A percentile compares a stretch with the other conserved stretches of the same genome.
Conservation (phyloP, 176 grass and related monocot genomes). For the Thalia dealbata region DNA sequence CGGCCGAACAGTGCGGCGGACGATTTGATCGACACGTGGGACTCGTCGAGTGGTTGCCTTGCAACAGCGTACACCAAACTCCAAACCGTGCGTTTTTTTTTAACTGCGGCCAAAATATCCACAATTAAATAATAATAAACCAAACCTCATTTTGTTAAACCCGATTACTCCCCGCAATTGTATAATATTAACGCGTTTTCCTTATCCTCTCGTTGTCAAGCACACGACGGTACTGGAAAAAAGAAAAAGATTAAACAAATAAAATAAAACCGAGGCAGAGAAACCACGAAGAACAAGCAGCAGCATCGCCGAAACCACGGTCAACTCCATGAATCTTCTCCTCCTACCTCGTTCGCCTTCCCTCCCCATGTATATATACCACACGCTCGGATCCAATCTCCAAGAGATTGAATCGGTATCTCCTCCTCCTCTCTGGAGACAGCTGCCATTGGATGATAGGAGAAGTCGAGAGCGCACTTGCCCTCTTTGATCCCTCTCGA, state of each 20-base stretch:
- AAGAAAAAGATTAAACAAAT: no score
- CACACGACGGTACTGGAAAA: background rate
- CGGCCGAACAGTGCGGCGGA: no score
- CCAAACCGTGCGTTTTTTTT: no score
- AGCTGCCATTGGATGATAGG: background rate
- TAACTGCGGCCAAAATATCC: no score
- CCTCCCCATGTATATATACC: background rate
- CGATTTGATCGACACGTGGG: no score
- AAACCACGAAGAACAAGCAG: background rate
- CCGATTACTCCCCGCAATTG: no score
- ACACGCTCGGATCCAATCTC: background rate
- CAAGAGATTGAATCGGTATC: background rate
- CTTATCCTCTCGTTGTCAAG: background rate
- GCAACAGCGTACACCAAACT: no score
- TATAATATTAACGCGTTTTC: no score
- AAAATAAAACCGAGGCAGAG: background rate
- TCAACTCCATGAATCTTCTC: background rate
- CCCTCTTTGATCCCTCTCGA: background rate
- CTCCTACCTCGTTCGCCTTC: background rate
- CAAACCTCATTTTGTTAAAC: no score
- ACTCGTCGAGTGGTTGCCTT: no score
- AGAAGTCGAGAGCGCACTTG: background rate
- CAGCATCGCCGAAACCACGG: background rate
- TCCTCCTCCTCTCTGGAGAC: background rate
- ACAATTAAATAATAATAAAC: no score